phyloP scores from a whole-genome alignment of 2,329 filamentous ascomycete genomes.

The Calonectria pseudoreteaudii region DNA sequence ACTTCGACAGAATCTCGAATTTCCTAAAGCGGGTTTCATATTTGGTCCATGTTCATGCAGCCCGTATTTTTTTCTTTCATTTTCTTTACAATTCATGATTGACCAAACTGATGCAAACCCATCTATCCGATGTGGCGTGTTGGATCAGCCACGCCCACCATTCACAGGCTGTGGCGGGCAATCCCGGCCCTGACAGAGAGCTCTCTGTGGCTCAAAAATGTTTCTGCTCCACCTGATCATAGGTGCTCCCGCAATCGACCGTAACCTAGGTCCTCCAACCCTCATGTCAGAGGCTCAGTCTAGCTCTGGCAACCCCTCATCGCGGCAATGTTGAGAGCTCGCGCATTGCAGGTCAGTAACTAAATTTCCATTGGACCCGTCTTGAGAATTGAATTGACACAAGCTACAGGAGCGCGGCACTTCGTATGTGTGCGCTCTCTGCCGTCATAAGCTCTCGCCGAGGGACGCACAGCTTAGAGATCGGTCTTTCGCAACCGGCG shows the following conservation, averaged over 20 bases:
- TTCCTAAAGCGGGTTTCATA: neutral
- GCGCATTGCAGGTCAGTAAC: conserved; percentile 52
- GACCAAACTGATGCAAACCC: neutral
- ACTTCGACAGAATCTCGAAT: too few relatives aligned
- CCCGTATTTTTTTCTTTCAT: neutral
- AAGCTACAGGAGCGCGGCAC: conserved; percentile 49
- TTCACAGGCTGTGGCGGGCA: conserved; percentile 35
- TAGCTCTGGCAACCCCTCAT: conserved; percentile 33
- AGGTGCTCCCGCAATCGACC: conserved; percentile 19
- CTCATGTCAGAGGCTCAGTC: conserved; percentile 37
- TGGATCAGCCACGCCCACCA: neutral
- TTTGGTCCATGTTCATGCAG: neutral
- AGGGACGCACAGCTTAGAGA: conserved; percentile 29
- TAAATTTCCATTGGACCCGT: neutral
- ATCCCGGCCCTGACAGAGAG: conserved; percentile 33
- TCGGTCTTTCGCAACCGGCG: conserved; percentile 26
- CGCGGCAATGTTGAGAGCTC: conserved; percentile 57
- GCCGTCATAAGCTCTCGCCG: conserved; percentile 47
- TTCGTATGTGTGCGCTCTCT: conserved; percentile 56
- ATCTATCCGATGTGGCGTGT: neutral
- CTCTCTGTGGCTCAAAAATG: conserved; percentile 35
- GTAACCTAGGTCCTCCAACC: conserved; percentile 13
- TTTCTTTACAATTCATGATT: neutral
- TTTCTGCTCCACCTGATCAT: conserved; percentile 32
- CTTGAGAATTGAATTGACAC: conserved; percentile 17